phyloP scores from a whole-genome alignment of 257 asterid species.

The Nicotiana tabacum region DNA sequence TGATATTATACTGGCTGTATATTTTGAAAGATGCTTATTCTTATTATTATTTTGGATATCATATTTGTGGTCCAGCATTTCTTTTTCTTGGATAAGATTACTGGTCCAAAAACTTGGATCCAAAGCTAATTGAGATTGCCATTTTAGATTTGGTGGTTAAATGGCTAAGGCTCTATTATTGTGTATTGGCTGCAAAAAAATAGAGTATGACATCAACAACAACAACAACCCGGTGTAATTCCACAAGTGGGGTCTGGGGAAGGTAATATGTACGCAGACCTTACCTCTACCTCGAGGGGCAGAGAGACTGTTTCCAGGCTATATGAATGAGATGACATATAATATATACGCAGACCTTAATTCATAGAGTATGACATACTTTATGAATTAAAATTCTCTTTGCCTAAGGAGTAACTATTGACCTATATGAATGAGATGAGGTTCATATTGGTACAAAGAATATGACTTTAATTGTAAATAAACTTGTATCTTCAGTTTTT shows the following conservation, averaged over 20 bases:
- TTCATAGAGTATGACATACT: neutral
- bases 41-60: neutral
- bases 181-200: neutral
- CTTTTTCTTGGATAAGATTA: neutral
- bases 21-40: too few species aligned
- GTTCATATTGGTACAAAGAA: neutral
- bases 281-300: too few species aligned
- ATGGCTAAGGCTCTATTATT: neutral
- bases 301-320: too few species aligned
- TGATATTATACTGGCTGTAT: too few species aligned
- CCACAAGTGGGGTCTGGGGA: too few species aligned
- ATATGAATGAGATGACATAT: too few species aligned
- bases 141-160: neutral
- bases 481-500: too few species aligned
- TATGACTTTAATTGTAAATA: neutral
- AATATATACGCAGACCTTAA: too few species aligned
- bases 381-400: neutral
- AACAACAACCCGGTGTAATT: too few species aligned
- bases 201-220: neutral
- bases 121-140: neutral
- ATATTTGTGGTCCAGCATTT: neutral
- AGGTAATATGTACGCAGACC: too few species aligned
- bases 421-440: neutral
- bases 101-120: neutral
- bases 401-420: neutral